Evolutionary conservation across 2,329 filamentous ascomycete species (phyloP), one percentile per base, ranked within the genome.

Genomic region (Cordyceps militaris): DNA sequence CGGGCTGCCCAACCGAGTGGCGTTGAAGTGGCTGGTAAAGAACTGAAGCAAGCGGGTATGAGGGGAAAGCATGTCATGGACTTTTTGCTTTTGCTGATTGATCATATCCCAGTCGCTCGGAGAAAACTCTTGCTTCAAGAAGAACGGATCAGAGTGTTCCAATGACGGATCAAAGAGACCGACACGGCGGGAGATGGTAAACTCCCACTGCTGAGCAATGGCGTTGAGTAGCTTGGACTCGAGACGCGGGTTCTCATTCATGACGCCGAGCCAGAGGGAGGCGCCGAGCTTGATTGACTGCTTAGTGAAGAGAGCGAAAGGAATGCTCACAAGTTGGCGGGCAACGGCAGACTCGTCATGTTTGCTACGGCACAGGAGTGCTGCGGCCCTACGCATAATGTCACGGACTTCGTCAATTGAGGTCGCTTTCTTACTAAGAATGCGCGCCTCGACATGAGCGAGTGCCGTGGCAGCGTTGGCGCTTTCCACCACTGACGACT

Each of bases 241-340:
- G 72, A 97, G 86, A 57, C 83, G 82, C 3, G 92, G 89, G 66
- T 96, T 97, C 70, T 99, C 94, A 66, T 97, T 94, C 66, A 97
- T 95, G 14, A 97, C 89, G 26, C 94, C 94, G 60, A 97, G 84
- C 94, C 94, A 99, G 7, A 99, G 77, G 4, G 94, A 97, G 36
- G 97, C 88, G 6, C 94, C 95, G 52, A 97, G 83, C 69, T 96
- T 96, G 69, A 99, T 94, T 2, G 92, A 94, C 66, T 96, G 89
- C 70, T 96, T 96, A 5, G 88, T 95, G 70, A 99, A 97, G 48
- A 96, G 83, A 42, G 84, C 83, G 71, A 99, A 99, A 0, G 94
- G 95, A 60, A 99, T 94, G 63, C 84, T 87, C 61, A 99, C 93
- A 16, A 99, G 80, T 66, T 95, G 88, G 66, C 93, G 89, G 13